Percentiles rank a stretch among this genome's conserved stretches.
These are phyloP conservation scores for Guillardia theta DNA, from an alignment of 78 protist genomes.

Conservation along the genomic window DNA sequence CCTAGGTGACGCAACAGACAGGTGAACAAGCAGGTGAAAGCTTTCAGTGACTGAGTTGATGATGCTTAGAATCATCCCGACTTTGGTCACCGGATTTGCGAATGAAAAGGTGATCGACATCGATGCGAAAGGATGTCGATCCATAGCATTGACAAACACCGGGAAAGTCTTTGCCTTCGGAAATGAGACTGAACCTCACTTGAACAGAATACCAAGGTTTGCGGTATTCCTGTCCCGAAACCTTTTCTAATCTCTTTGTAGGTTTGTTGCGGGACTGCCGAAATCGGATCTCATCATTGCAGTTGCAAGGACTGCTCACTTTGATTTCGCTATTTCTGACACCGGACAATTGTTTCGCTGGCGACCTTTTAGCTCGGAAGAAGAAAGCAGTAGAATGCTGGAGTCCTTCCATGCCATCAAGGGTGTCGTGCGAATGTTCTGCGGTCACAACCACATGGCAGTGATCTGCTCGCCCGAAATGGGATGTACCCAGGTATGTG, in stretches of 20 bases:
- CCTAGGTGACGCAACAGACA: not conserved
- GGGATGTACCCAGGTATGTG: not conserved
- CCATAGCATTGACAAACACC: not conserved
- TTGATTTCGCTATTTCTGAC: not conserved
- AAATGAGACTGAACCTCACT: no score
- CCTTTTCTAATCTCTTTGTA: no score
- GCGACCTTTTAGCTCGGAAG: not conserved
- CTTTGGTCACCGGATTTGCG: not conserved
- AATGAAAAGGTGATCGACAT: not conserved
- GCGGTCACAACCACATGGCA: not conserved
- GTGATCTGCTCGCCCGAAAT: constrained; percentile 9
- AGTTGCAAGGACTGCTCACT: not conserved
- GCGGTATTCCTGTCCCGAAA: no score
- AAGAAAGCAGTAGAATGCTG: not conserved
- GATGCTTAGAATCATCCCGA: not conserved
- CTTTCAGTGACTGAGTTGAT: not conserved
- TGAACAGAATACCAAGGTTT: no score
- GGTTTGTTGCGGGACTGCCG: not conserved
- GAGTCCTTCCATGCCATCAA: not conserved
- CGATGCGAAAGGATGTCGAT: not conserved
- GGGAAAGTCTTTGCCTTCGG: not conserved
- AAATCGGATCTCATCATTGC: not conserved
- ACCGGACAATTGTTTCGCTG: not conserved
- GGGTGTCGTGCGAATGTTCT: not conserved
- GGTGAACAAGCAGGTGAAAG: not conserved